Evolutionary conservation across 108 stramenopile species (phyloP).

Genomic region (Cyclostephanos invisitatus): DNA sequence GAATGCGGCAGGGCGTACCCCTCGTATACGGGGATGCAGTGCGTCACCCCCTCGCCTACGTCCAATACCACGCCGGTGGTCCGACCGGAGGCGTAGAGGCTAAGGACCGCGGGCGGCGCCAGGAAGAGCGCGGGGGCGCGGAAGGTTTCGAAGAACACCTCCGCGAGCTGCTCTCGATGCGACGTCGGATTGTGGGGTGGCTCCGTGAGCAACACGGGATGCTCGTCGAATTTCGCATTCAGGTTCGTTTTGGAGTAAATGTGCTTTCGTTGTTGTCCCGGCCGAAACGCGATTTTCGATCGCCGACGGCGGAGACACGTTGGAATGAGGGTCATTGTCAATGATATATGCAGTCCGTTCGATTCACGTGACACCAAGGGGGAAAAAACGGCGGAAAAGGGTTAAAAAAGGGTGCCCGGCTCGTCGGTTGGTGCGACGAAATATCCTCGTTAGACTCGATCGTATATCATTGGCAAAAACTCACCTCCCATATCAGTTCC

Average conservation of each 20-base stretch:
- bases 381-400: no score
- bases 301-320: no score
- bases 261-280: conserved; percentile 41
- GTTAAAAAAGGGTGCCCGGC: no score
- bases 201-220: conserved; percentile 96
- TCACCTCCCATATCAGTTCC: conserved; percentile 90
- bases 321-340: no score
- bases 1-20: conserved; percentile 96
- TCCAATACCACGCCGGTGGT: conserved; percentile 98
- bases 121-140: conserved; percentile 92
- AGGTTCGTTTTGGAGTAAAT: conserved; percentile 86
- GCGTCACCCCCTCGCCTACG: conserved; percentile 96
- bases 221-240: conserved; percentile 87
- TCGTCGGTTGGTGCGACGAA: no score
- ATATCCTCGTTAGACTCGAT: no score
- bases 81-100: conserved; percentile 94
- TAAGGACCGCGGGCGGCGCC: conserved; percentile 90
- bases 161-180: conserved; percentile 89
- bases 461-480: no score
- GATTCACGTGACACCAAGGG: no score
- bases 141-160: conserved; percentile 96
- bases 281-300: background rate
- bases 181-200: conserved; percentile 90
- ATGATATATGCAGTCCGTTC: no score
- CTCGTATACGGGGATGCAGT: conserved; percentile 97